phyloP scores from a whole-genome alignment of 2,329 filamentous ascomycete species.

The Microdochium bolleyi region DNA sequence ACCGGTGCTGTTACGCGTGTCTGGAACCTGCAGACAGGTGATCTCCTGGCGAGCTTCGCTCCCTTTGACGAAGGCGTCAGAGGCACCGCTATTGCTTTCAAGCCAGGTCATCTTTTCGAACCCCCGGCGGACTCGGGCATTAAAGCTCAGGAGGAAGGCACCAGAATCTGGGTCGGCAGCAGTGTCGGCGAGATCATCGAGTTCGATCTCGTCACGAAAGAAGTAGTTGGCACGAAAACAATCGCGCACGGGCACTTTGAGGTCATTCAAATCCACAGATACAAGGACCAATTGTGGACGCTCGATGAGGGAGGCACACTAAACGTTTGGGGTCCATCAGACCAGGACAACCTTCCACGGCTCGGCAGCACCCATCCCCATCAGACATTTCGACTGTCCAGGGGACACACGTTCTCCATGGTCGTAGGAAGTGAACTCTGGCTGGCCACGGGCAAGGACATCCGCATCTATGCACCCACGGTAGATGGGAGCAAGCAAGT shows the following conservation, averaged over 20 bases:
- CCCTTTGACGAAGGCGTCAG: slow-evolving; percentile 75
- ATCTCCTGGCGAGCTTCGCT: slow-evolving; percentile 69
- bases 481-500: slow-evolving; percentile 61
- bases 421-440: slow-evolving; percentile 79
- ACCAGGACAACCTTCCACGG: slow-evolving; percentile 58
- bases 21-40: slow-evolving; percentile 79
- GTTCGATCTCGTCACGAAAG: slow-evolving; percentile 70
- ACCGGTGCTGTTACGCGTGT: slow-evolving; percentile 80
- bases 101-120: slow-evolving; percentile 48
- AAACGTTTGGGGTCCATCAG: slow-evolving; percentile 77
- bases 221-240: slow-evolving; percentile 58
- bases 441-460: slow-evolving; percentile 80
- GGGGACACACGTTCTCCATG: slow-evolving; percentile 81
- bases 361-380: slow-evolving; percentile 58
- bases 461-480: slow-evolving; percentile 75
- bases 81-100: slow-evolving; percentile 75
- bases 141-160: slow-evolving; percentile 72
- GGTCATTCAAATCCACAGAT: slow-evolving; percentile 76
- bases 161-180: slow-evolving; percentile 81
- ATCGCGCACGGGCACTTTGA: slow-evolving; percentile 72
- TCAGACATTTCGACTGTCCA: slow-evolving; percentile 69
- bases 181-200: slow-evolving; percentile 84
- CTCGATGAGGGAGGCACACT: slow-evolving; percentile 83
- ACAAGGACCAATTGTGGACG: slow-evolving; percentile 88
- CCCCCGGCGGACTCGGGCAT: slow-evolving; percentile 10